A percentile compares a stretch with the other conserved stretches of the same genome.
phyloP scores from a whole-genome alignment of 192 early-diverging fungal genomes.

The Coemansia sp. region DNA sequence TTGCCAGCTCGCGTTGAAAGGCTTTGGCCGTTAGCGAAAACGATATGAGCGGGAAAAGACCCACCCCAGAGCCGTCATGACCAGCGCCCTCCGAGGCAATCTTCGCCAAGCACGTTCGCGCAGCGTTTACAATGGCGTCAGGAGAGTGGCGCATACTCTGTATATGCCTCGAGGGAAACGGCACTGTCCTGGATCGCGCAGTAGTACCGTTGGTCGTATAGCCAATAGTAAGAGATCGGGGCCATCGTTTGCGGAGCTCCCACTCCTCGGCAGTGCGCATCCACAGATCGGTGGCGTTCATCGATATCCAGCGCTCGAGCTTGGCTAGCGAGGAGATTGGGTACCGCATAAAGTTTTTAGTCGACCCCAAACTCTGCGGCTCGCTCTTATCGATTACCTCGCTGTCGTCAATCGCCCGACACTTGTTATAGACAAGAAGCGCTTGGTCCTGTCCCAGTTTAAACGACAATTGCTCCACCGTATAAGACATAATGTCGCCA shows the following conservation, averaged over 20 bases:
- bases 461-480: constrained; percentile 33
- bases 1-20: constrained; percentile 42
- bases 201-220: constrained; percentile 14
- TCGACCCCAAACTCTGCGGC: constrained; percentile 32
- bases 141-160: constrained; percentile 19
- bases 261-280: constrained; percentile 49
- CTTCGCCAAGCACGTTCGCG: constrained; percentile 19
- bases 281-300: constrained; percentile 49
- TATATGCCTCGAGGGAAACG: constrained; percentile 32
- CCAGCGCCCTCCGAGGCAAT: constrained; percentile 6
- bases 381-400: constrained; percentile 33
- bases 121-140: constrained; percentile 22
- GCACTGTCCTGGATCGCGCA: constrained; percentile 22
- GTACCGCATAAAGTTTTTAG: constrained; percentile 39
- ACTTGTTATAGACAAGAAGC: constrained; percentile 27
- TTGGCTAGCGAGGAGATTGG: constrained; percentile 16
- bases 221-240: constrained; percentile 28
- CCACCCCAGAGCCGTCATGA: neutral
- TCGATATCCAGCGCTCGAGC: constrained; percentile 45
- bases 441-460: constrained; percentile 37
- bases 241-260: constrained; percentile 45
- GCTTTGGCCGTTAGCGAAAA: constrained; percentile 34
- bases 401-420: constrained; percentile 51
- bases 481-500: constrained; percentile 36
- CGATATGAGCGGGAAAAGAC: constrained; percentile 27